These are phyloP conservation scores for Acer yangbiense DNA, from an alignment of 345 rosid genomes.

Conservation along the genomic window DNA sequence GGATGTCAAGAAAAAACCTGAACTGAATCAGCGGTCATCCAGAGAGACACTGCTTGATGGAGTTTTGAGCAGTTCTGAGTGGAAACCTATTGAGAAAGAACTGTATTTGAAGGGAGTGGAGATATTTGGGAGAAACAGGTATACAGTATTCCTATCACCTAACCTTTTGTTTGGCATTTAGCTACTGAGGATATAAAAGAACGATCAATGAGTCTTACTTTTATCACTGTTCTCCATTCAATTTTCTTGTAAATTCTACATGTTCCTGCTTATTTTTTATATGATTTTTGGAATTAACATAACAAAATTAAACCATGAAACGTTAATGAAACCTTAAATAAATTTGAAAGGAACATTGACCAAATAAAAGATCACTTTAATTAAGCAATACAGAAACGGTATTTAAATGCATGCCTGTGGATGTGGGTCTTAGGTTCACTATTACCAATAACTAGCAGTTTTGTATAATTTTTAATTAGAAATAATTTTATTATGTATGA, in stretches of 20 bases:
- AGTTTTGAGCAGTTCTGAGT: conserved; percentile 37
- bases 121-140: conserved; percentile 99
- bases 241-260: background rate
- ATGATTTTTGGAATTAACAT: background rate
- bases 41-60: conserved; percentile 13
- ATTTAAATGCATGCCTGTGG: background rate
- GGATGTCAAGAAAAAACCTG: conserved; percentile 37
- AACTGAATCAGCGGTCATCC: conserved; percentile 36
- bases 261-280: background rate
- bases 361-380: background rate
- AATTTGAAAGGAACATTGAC: background rate
- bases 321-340: background rate
- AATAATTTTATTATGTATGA: background rate
- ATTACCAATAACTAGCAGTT: background rate
- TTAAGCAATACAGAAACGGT: background rate
- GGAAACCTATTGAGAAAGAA: conserved; percentile 94
- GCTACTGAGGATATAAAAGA: conserved; percentile 5
- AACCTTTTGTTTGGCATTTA: conserved; percentile 10
- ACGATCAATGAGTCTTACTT: conserved; percentile 3
- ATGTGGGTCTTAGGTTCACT: background rate
- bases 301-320: background rate
- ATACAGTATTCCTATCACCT: conserved; percentile 29
- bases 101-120: conserved; percentile 90
- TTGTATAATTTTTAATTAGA: background rate
- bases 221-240: conserved; percentile 9